Conservation (phyloP, 2,329 filamentous ascomycete species). For the Colletotrichum somersetense region DNA sequence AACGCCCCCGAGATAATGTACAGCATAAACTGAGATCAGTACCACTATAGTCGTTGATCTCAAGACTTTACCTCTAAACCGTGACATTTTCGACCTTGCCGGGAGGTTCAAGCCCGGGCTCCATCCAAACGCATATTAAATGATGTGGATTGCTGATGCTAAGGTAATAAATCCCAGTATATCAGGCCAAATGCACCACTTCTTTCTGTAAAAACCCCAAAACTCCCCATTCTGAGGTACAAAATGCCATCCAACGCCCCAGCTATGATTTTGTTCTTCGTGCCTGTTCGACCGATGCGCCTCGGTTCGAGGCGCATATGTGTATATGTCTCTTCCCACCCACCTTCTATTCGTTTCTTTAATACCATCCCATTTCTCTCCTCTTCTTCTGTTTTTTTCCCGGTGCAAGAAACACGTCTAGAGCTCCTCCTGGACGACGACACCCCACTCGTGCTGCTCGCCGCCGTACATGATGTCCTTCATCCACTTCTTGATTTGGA, state of each 20-base stretch:
- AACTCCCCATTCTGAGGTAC: conserved; percentile 5
- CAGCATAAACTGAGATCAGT: background rate
- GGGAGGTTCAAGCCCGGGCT: too few species aligned
- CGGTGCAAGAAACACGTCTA: conserved; percentile 40
- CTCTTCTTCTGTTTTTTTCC: background rate
- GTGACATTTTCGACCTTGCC: background rate
- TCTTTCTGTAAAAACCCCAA: background rate
- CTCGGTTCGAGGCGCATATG: background rate
- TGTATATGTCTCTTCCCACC: background rate
- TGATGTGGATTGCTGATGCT: conserved; percentile 13
- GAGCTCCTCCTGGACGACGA: conserved; percentile 73
- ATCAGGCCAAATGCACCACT: conserved; percentile 8
- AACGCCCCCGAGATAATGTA: background rate
- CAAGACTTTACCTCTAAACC: background rate
- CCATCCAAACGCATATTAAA: background rate
- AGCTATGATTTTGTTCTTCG: conserved; percentile 9
- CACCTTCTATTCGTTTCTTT: background rate
- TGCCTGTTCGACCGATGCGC: background rate
- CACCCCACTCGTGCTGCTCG: conserved; percentile 76
- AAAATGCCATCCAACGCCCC: conserved; percentile 25
- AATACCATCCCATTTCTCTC: background rate
- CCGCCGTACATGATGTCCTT: conserved; percentile 81
- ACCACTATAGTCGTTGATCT: too few species aligned
- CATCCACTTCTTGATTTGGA: conserved; percentile 75
- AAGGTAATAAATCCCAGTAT: background rate